These are phyloP conservation scores for Sporopachydermia cereana DNA, from an alignment of 1,139 yeast genomes.

Conservation along the genomic window DNA sequence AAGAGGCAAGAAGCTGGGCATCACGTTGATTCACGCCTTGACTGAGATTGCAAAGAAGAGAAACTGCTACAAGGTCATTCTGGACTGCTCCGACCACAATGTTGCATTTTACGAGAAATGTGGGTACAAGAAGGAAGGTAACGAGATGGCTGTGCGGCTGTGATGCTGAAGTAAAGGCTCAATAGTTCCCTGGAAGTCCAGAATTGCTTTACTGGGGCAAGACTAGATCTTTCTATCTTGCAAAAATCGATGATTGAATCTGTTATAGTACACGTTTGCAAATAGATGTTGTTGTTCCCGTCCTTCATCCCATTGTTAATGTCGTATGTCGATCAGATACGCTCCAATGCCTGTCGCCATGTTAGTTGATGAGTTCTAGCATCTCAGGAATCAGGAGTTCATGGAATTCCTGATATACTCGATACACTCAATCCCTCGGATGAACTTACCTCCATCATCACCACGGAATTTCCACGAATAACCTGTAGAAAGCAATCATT, in stretches of 20 bases:
- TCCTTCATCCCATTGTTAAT: too few species aligned
- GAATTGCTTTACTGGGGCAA: too few species aligned
- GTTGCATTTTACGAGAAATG: constrained; percentile 86
- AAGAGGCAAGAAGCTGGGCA: constrained; percentile 80
- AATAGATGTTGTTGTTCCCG: too few species aligned
- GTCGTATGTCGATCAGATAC: too few species aligned
- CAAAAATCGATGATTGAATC: background rate
- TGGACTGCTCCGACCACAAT: constrained; percentile 80
- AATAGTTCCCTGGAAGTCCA: too few species aligned
- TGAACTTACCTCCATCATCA: constrained; percentile 25
- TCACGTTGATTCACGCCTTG: constrained; percentile 49
- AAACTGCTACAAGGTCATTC: constrained; percentile 80
- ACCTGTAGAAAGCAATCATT: constrained; percentile 15
- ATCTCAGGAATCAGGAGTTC: too few species aligned
- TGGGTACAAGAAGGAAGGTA: constrained; percentile 35
- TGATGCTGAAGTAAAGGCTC: background rate
- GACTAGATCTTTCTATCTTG: too few species aligned
- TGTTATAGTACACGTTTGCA: background rate
- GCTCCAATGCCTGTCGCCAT: background rate
- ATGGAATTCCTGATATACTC: too few species aligned
- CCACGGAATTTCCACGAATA: constrained; percentile 33
- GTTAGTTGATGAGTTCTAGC: too few species aligned
- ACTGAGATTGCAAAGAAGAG: constrained; percentile 42
- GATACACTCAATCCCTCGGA: too few species aligned
- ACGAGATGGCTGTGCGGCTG: constrained; percentile 14